phyloP scores from a whole-genome alignment of 1,284 basidiomycete species.

The Macrocystidia cucumis region DNA sequence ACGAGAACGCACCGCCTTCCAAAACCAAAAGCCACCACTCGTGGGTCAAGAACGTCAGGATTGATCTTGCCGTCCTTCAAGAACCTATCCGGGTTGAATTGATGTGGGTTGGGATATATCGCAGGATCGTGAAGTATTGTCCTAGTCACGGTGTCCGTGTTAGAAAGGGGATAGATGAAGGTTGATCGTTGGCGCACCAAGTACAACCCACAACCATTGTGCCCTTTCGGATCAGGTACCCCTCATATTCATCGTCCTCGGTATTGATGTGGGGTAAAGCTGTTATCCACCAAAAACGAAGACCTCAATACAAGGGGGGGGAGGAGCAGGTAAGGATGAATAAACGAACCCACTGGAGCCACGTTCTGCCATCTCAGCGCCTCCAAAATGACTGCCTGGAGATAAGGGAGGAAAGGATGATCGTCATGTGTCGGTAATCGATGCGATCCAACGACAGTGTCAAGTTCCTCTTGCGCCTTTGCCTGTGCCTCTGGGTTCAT shows the following conservation, averaged over 20 bases:
- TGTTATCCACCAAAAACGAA: neutral
- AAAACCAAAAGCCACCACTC: slow-evolving; percentile 25
- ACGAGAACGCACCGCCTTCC: slow-evolving; percentile 36
- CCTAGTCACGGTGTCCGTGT: too few species aligned
- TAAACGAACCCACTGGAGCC: slow-evolving; percentile 10
- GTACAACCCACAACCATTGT: neutral
- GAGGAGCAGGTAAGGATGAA: too few species aligned
- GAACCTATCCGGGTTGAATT: slow-evolving; percentile 23
- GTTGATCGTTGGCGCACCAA: neutral
- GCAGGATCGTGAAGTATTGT: slow-evolving; percentile 17
- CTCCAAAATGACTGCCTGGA: slow-evolving; percentile 21
- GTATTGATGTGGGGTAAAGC: neutral
- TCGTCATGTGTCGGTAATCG: slow-evolving; percentile 33
- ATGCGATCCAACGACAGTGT: slow-evolving; percentile 27
- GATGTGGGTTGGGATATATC: slow-evolving; percentile 18
- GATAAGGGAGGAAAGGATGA: slow-evolving; percentile 17
- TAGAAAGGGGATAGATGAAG: too few species aligned
- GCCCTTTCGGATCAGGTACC: neutral
- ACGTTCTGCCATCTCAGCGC: slow-evolving; percentile 18
- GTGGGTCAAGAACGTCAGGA: slow-evolving; percentile 11
- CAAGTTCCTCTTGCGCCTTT: slow-evolving; percentile 38
- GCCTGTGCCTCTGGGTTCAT: slow-evolving; percentile 32
- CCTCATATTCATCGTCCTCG: neutral
- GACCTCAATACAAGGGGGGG: too few species aligned
- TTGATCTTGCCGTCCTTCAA: slow-evolving; percentile 21